Percentiles rank a stretch among this genome's conserved stretches.
Evolutionary conservation across 2,329 filamentous ascomycete genomes (phyloP).

Genomic region (Trichoderma simmonsii): DNA sequence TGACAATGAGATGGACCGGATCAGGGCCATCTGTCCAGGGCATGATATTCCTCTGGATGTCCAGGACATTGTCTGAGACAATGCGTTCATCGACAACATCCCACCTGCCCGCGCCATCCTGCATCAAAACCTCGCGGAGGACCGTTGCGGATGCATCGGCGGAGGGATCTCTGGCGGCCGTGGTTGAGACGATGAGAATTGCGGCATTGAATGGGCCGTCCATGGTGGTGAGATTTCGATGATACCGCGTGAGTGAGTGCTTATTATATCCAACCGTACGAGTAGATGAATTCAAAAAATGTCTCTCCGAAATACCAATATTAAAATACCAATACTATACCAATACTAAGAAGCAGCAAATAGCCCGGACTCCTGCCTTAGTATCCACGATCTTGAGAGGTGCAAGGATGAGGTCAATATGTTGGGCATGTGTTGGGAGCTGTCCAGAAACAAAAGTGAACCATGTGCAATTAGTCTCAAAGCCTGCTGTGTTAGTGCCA

Average conservation of each 20-base stretch:
- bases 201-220: constrained; percentile 60
- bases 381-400: neutral
- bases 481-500: neutral
- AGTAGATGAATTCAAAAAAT: neutral
- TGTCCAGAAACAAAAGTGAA: neutral
- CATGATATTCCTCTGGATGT: constrained; percentile 72
- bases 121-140: constrained; percentile 66
- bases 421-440: neutral
- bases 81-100: constrained; percentile 66
- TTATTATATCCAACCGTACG: neutral
- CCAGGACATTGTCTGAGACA: constrained; percentile 69
- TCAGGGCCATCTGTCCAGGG: constrained; percentile 68
- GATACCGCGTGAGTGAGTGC: neutral
- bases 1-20: constrained; percentile 72
- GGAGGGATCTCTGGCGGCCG: constrained; percentile 73
- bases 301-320: too few relatives aligned
- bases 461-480: neutral
- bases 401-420: neutral
- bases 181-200: constrained; percentile 87
- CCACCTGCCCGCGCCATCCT: constrained; percentile 70
- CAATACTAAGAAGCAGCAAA: neutral
- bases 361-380: neutral
- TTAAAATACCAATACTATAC: neutral
- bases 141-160: constrained; percentile 70
- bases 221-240: neutral